These are phyloP conservation scores for Daldinia sp. DNA, from an alignment of 2,329 filamentous ascomycete species.

Conservation along the genomic window DNA sequence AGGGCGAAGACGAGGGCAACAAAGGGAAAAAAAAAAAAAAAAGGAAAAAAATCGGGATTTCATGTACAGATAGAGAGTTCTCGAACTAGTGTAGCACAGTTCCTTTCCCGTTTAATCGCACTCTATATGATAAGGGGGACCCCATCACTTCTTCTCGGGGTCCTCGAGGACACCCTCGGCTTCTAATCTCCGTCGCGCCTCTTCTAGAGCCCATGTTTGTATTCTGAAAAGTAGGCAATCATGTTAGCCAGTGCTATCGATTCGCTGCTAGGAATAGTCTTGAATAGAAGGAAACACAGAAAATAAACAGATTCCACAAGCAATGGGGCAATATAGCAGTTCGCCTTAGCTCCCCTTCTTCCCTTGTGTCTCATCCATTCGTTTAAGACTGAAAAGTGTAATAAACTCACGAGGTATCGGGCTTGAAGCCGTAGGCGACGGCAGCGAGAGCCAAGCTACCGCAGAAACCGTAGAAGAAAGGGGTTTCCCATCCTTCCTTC, in stretches of 20 bases:
- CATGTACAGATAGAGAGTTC: slow-evolving; percentile 37
- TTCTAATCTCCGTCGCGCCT: slow-evolving; percentile 94
- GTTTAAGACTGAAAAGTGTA: slow-evolving; percentile 21
- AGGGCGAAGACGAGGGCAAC: slow-evolving; percentile 8
- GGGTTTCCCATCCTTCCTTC: slow-evolving; percentile 95
- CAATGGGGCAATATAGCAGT: neutral
- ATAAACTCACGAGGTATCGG: slow-evolving; percentile 91
- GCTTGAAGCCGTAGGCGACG: slow-evolving; percentile 94
- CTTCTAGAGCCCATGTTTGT: slow-evolving; percentile 99
- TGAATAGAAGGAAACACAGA: neutral
- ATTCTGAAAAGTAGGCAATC: slow-evolving; percentile 71
- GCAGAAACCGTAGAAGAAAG: slow-evolving; percentile 87
- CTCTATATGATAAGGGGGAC: slow-evolving; percentile 8
- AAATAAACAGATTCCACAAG: neutral
- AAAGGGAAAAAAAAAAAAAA: slow-evolving; percentile 23
- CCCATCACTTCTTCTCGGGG: slow-evolving; percentile 67
- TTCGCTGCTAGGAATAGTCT: neutral
- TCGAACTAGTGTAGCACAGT: slow-evolving; percentile 24
- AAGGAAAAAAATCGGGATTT: slow-evolving; percentile 35
- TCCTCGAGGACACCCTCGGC: slow-evolving; percentile 93
- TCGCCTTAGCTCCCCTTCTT: neutral
- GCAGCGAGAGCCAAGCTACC: slow-evolving; percentile 79
- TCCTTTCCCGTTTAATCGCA: slow-evolving; percentile 24
- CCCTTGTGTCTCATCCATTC: slow-evolving; percentile 19
- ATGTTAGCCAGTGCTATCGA: slow-evolving; percentile 46